Percentiles rank a stretch among this genome's conserved stretches.
phyloP scores from a whole-genome alignment of 768 basidiomycete genomes.

The Paxillus ammoniavirescens region DNA sequence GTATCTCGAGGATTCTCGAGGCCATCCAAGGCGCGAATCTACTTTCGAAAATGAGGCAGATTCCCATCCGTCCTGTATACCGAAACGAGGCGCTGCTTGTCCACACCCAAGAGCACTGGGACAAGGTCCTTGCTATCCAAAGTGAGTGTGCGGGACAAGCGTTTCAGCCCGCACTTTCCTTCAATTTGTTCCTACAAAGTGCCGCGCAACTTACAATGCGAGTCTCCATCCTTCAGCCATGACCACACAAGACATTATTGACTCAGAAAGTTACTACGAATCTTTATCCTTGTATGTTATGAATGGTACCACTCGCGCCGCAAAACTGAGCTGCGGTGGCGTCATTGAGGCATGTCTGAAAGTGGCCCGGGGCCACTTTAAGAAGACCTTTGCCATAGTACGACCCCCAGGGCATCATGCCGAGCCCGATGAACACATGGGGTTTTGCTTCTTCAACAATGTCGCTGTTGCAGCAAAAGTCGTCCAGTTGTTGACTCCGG shows the following conservation, averaged over 20 bases:
- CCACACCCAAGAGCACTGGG: conserved; percentile 90
- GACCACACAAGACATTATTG: conserved; percentile 68
- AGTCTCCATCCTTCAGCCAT: conserved; percentile 49
- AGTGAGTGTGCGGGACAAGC: conserved; percentile 48
- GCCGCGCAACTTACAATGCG: conserved; percentile 14
- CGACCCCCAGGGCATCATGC: conserved; percentile 98
- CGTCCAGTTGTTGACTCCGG: conserved; percentile 62
- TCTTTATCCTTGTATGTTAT: conserved; percentile 91
- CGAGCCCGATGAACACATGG: conserved; percentile 97
- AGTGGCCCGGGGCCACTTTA: conserved; percentile 76
- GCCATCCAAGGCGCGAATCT: conserved; percentile 59
- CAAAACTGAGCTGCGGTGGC: conserved; percentile 89
- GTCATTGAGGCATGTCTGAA: conserved; percentile 88
- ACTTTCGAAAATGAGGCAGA: conserved; percentile 68
- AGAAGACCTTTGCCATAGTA: conserved; percentile 92
- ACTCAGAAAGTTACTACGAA: conserved; percentile 83
- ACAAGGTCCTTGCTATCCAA: conserved; percentile 80
- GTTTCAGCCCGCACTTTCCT: conserved; percentile 2
- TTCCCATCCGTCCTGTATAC: conserved; percentile 72
- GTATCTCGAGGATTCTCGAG: conserved; percentile 76
- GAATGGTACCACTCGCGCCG: conserved; percentile 78
- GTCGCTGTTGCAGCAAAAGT: conserved; percentile 90
- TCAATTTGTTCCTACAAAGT: not conserved
- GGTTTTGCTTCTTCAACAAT: conserved; percentile 99
- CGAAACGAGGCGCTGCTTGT: conserved; percentile 84